Conservation (phyloP, 192 early-diverging fungal genomes). For the Entomortierella beljakovae region DNA sequence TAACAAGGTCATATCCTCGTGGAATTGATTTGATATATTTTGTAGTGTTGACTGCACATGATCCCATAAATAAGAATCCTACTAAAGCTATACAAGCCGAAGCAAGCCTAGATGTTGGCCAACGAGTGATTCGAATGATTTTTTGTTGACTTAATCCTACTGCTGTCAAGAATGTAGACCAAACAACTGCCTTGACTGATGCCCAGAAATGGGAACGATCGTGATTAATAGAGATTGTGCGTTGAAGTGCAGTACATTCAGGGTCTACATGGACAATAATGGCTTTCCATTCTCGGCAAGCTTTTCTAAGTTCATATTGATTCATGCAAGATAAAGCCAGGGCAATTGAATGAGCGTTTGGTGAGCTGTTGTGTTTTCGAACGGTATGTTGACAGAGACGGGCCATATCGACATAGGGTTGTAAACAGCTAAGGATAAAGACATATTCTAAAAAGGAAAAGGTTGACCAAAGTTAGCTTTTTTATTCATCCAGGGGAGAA, state of each 20-base stretch:
- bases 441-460: conserved; percentile 34
- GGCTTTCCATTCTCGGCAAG: conserved; percentile 46
- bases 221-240: conserved; percentile 13
- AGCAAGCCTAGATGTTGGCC: conserved; percentile 28
- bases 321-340: conserved; percentile 50
- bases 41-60: conserved; percentile 31
- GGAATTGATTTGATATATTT: conserved; percentile 33
- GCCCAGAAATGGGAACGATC: conserved; percentile 30
- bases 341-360: conserved; percentile 7
- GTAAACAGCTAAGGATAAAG: conserved; percentile 42
- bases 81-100: conserved; percentile 10
- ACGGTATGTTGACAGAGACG: conserved; percentile 28
- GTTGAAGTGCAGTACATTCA: conserved; percentile 48
- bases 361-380: background rate
- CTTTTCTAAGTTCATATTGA: conserved; percentile 44
- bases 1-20: conserved; percentile 38
- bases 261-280: conserved; percentile 50
- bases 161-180: conserved; percentile 15
- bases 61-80: conserved; percentile 16
- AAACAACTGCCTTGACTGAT: conserved; percentile 26
- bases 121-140: conserved; percentile 15
- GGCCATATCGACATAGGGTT: conserved; percentile 48
- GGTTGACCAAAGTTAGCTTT: background rate
- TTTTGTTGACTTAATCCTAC: conserved; percentile 20
- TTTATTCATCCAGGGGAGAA: background rate